A percentile compares a stretch with the other conserved stretches of the same genome.
phyloP scores from a whole-genome alignment of 352 stramenopile genomes.

The Blastocystis sp. region DNA sequence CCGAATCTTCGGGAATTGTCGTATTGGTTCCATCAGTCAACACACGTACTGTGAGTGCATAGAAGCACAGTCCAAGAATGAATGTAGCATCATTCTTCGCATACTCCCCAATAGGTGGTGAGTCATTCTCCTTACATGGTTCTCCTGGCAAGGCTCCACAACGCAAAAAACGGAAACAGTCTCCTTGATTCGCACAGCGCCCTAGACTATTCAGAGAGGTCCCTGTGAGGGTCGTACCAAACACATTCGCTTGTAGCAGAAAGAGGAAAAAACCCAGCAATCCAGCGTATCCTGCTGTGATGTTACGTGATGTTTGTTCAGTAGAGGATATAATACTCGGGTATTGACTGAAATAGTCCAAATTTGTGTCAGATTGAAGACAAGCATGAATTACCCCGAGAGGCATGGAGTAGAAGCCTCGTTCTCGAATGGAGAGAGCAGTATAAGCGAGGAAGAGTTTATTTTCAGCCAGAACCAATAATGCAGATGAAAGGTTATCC shows the following conservation, averaged over 20 bases:
- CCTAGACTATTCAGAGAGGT: conserved; percentile 1
- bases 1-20: neutral
- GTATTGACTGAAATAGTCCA: conserved; percentile 28
- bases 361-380: neutral
- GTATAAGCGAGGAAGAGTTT: neutral
- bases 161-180: neutral
- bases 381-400: neutral
- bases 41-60: neutral
- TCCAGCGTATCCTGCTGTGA: neutral
- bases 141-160: neutral
- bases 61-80: conserved; percentile 7
- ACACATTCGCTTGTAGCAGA: neutral
- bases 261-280: neutral
- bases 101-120: neutral
- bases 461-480: neutral
- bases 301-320: neutral
- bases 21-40: neutral
- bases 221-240: neutral
- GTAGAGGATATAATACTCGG: neutral
- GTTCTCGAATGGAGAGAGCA: neutral
- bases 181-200: neutral
- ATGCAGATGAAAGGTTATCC: neutral
- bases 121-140: neutral
- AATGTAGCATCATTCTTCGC: neutral
- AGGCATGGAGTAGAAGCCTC: neutral